phyloP scores from a whole-genome alignment of 2,329 filamentous ascomycete genomes.

The Colletotrichum chrysophilum region DNA sequence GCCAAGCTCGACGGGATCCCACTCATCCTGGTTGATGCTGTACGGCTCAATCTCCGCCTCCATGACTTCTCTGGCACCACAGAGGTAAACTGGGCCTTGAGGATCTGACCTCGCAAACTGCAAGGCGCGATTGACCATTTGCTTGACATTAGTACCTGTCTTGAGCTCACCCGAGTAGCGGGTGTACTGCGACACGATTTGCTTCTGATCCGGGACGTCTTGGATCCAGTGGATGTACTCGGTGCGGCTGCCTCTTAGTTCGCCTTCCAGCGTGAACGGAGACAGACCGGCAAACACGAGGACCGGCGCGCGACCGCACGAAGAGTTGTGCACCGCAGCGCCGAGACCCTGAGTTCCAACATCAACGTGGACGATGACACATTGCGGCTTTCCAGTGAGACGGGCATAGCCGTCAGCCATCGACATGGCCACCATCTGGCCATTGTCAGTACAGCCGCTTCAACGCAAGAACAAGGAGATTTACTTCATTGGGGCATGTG shows the following conservation, averaged over 20 bases:
- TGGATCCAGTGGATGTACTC: slow-evolving; percentile 84
- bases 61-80: slow-evolving; percentile 78
- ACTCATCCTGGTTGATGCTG: slow-evolving; percentile 69
- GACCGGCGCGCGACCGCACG: slow-evolving; percentile 71
- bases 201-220: slow-evolving; percentile 76
- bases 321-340: slow-evolving; percentile 76
- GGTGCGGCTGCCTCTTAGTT: slow-evolving; percentile 71
- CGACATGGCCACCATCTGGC: slow-evolving; percentile 75
- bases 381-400: slow-evolving; percentile 70
- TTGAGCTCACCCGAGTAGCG: slow-evolving; percentile 80
- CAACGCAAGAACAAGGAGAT: neutral
- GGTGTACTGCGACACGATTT: slow-evolving; percentile 80
- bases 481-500: slow-evolving; percentile 76
- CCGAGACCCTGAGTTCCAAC: slow-evolving; percentile 76
- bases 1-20: slow-evolving; percentile 73
- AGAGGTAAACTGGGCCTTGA: slow-evolving; percentile 76
- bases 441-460: neutral
- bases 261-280: slow-evolving; percentile 74
- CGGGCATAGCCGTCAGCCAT: slow-evolving; percentile 79
- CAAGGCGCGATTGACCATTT: slow-evolving; percentile 80
- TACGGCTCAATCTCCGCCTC: slow-evolving; percentile 82
- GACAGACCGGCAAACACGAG: slow-evolving; percentile 76
- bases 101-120: slow-evolving; percentile 78
- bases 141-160: slow-evolving; percentile 79
- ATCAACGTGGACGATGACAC: slow-evolving; percentile 76